Conservation (phyloP, 225 moss, liverwort and hornwort species). For the Sphagnum tenellum region DNA sequence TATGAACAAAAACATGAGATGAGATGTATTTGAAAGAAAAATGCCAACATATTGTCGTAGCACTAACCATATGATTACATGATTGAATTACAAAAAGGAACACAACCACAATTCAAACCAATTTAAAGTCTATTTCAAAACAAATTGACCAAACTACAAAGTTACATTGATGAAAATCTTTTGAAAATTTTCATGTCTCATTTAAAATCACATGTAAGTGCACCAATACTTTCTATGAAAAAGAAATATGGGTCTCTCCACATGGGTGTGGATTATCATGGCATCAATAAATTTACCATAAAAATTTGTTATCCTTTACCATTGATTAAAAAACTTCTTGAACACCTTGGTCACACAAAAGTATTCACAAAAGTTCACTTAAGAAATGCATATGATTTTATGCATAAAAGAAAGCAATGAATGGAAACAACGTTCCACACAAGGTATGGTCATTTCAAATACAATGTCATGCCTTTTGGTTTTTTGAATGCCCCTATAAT, state of each 20-base stretch:
- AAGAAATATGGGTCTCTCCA: constrained; percentile 4
- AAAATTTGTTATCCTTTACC: background rate
- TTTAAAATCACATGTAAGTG: constrained; percentile 2
- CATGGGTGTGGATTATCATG: constrained; percentile 6
- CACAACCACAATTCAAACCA: background rate
- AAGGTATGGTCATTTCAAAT: constrained; percentile 9
- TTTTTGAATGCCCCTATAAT: constrained; percentile 1
- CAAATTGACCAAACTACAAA: background rate
- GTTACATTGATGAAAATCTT: constrained; percentile 5
- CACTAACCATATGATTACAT: constrained; percentile 2
- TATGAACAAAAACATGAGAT: background rate
- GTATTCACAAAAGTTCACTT: constrained; percentile 3
- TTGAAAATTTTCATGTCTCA: background rate
- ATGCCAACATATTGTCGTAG: background rate
- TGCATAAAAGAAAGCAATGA: constrained; percentile 1
- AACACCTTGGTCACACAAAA: background rate
- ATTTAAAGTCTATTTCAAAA: constrained; percentile 2
- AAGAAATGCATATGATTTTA: constrained; percentile 1
- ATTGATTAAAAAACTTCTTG: background rate
- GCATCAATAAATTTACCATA: background rate
- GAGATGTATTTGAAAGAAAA: constrained; percentile 1
- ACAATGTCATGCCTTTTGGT: constrained; percentile 10
- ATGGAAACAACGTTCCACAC: constrained; percentile 9
- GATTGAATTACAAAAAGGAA: constrained; percentile 5
- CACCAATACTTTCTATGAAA: constrained; percentile 2